These are phyloP conservation scores for Microsporum canis DNA, from an alignment of 2,329 filamentous ascomycete species.

Conservation along the genomic window DNA sequence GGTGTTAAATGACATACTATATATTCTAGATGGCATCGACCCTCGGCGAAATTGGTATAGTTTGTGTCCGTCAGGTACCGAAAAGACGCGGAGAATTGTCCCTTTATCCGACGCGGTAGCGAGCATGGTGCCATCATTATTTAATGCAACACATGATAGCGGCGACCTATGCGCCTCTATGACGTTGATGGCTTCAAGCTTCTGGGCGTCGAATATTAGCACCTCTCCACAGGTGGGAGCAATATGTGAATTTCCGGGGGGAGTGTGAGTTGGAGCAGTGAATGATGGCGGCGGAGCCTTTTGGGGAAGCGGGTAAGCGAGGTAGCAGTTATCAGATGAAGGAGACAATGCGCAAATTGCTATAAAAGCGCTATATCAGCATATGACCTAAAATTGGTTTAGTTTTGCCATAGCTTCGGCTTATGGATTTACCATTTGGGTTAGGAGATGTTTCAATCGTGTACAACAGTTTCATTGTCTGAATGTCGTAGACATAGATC, in stretches of 20 bases:
- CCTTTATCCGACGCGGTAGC: conserved; percentile 96
- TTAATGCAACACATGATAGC: conserved; percentile 78
- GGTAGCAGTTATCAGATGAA: conserved; percentile 89
- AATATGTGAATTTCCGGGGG: conserved; percentile 59
- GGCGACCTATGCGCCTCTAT: conserved; percentile 91
- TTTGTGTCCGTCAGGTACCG: conserved; percentile 79
- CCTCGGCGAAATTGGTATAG: conserved; percentile 92
- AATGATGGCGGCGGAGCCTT: conserved; percentile 44
- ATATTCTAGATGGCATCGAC: conserved; percentile 90
- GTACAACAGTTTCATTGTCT: conserved; percentile 90
- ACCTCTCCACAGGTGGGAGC: conserved; percentile 83
- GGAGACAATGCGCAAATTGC: conserved; percentile 88
- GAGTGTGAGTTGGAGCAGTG: conserved; percentile 64
- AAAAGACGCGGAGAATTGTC: conserved; percentile 93
- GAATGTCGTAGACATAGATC: conserved; percentile 97
- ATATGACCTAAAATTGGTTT: background rate
- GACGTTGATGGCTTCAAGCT: conserved; percentile 85
- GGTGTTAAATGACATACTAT: conserved; percentile 97
- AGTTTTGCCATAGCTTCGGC: background rate
- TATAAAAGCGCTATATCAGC: conserved; percentile 17
- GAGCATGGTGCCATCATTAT: conserved; percentile 80
- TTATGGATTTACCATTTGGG: conserved; percentile 48
- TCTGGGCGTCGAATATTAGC: conserved; percentile 79
- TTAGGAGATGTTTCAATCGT: conserved; percentile 93
- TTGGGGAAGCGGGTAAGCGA: conserved; percentile 80